Evolutionary conservation across 2,329 filamentous ascomycete genomes (phyloP).

Genomic region (Endoconidiophora polonica): DNA sequence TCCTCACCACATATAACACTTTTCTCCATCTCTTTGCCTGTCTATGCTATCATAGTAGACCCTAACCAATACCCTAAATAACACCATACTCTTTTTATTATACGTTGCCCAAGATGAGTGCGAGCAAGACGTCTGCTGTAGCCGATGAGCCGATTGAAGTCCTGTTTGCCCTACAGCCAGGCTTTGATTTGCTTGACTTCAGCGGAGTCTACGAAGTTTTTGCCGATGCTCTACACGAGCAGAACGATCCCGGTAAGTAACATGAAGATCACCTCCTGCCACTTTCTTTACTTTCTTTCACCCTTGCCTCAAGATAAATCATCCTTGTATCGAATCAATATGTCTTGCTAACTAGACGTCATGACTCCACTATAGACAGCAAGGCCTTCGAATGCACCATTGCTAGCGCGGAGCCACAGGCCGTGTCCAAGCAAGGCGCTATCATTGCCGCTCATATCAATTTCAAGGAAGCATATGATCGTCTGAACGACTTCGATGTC

Average conservation of each 20-base stretch:
- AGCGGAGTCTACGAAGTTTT: constrained; percentile 38
- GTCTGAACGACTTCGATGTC: constrained; percentile 60
- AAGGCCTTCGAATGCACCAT: constrained; percentile 44
- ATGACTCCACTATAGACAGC: constrained; percentile 24
- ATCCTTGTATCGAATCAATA: neutral
- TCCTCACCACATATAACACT: neutral
- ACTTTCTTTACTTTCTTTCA: neutral
- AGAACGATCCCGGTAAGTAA: constrained; percentile 34
- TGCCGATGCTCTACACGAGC: constrained; percentile 33
- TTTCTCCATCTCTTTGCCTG: neutral
- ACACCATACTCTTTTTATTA: constrained; percentile 4
- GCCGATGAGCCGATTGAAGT: constrained; percentile 43
- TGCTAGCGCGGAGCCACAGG: constrained; percentile 34
- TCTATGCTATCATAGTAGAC: no score
- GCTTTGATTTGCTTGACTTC: constrained; percentile 43
- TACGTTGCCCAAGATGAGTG: constrained; percentile 33
- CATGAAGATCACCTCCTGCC: neutral
- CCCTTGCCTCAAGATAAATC: neutral
- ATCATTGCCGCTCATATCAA: constrained; percentile 58
- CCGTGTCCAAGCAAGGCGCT: constrained; percentile 45
- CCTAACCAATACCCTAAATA: neutral
- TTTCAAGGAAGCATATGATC: constrained; percentile 62
- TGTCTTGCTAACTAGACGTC: neutral
- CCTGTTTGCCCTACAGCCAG: constrained; percentile 42
- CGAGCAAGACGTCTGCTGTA: constrained; percentile 40